Evolutionary conservation across 495 filamentous ascomycete species (phyloP), one percentile per base, ranked within the genome.

Genomic region (Penicillium ochrochloron): DNA sequence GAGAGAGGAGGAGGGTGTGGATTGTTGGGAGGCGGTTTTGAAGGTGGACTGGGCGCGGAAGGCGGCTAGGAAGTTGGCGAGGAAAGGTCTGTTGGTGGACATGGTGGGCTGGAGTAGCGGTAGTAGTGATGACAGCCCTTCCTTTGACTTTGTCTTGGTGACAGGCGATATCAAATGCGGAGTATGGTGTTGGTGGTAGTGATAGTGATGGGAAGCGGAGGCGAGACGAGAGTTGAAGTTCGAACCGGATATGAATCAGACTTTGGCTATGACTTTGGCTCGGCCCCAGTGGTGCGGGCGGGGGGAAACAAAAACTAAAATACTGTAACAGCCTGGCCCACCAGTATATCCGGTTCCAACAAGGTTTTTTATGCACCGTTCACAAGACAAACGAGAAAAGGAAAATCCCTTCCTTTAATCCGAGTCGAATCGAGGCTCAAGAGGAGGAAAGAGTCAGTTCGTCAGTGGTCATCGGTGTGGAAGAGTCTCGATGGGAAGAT

Each of bases 11-110:
- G 70, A 65, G 39, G 65, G 48, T 59, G 44, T 72, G 42, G 57
- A 72, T 62, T 37, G 73, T 42, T 74, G 71, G 1, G 75, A 68
- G 25, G 82, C 70, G 42, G 82, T 68, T 63, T 84, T 83, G 61
- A 74, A 79, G 65, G 81, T 77, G 41, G 82, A 85, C 73, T 85
- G 83, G 63, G 85, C 82, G 54, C 92, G 88, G 75, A 94, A 94
- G 67, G 91, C 90, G 71, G 91, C 89, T 66, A 96, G 86, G 84
- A 96, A 92, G 81, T 90, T 92, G 60, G 89, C 87, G 66, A 96
- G 83, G 84, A 94, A 94, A 60, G 92, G 90, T 42, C 91, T 83
- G 80, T 94, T 92, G 61, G 90, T 92, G 1, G 90, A 74, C 80
- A 82, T 81, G 61, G 25, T 27, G 25, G 25, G 25, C 25, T 29